phyloP scores from a whole-genome alignment of 768 basidiomycete species.

The Asterophora lycoperdoides region DNA sequence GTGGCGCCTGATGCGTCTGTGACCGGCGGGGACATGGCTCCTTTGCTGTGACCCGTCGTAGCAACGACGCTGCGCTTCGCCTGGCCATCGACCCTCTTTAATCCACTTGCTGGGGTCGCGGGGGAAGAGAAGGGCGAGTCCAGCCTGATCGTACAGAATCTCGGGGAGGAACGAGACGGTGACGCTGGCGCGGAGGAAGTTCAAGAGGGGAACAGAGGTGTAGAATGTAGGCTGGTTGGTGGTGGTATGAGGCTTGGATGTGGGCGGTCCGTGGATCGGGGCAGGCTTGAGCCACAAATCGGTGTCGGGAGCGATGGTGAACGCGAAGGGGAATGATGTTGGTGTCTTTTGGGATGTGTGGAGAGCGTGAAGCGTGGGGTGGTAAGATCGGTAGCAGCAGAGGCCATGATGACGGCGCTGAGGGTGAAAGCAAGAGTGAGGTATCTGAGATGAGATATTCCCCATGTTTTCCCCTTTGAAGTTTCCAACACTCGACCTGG shows the following conservation, averaged over 20 bases:
- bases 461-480: too few relatives aligned
- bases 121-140: conserved; percentile 15
- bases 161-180: conserved; percentile 13
- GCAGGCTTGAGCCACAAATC: conserved; percentile 20
- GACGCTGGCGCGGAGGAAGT: conserved; percentile 13
- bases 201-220: conserved; percentile 2
- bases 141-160: conserved; percentile 16
- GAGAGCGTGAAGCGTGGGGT: conserved; percentile 3
- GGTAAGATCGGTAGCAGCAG: background rate
- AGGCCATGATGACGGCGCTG: background rate
- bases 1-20: background rate
- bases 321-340: conserved; percentile 14
- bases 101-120: conserved; percentile 14
- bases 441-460: background rate
- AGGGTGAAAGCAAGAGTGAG: background rate
- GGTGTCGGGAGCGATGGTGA: conserved; percentile 12
- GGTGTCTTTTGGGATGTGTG: conserved; percentile 16
- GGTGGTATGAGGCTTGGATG: conserved; percentile 7
- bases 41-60: conserved; percentile 7
- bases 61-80: conserved; percentile 18
- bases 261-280: conserved; percentile 11
- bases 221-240: conserved; percentile 17
- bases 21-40: conserved; percentile 15
- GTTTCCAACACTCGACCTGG: too few relatives aligned
- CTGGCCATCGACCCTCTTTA: conserved; percentile 14